These are phyloP conservation scores for Ambrosiella xylebori DNA, from an alignment of 2,329 filamentous ascomycete genomes.

Conservation along the genomic window DNA sequence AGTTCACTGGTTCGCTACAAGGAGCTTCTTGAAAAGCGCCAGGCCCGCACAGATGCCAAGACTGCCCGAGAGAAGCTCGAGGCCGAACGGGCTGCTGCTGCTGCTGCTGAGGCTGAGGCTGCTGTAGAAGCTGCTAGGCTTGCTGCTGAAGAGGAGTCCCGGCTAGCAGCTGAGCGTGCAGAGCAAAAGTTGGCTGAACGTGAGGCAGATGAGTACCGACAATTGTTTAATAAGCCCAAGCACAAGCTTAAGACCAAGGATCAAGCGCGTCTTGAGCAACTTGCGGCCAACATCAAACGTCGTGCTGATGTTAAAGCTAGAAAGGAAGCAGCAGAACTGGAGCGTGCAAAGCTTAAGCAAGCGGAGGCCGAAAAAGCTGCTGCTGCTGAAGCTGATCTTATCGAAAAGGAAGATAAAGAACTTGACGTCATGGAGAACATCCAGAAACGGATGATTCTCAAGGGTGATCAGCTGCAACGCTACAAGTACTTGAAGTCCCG, in stretches of 20 bases:
- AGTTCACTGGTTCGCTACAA: conserved; percentile 1
- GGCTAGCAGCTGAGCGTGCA: conserved; percentile 14
- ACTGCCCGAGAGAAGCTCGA: conserved; percentile 17
- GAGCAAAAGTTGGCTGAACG: neutral
- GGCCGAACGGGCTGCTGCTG: conserved; percentile 3
- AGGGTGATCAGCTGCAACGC: neutral
- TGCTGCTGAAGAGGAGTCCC: conserved; percentile 18
- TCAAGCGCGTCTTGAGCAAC: conserved; percentile 13
- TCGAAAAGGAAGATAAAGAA: conserved; percentile 10
- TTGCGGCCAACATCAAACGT: conserved; percentile 17
- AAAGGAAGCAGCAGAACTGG: conserved; percentile 16
- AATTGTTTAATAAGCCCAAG: conserved; percentile 5
- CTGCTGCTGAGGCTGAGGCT: conserved; percentile 17
- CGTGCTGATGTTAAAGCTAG: conserved; percentile 3
- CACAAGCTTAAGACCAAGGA: conserved; percentile 4
- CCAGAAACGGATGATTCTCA: neutral
- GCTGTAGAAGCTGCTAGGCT: conserved; percentile 20
- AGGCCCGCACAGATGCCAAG: conserved; percentile 13
- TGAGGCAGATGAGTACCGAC: conserved; percentile 4
- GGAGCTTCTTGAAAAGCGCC: conserved; percentile 3
- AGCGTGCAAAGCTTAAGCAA: conserved; percentile 1
- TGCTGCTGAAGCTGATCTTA: conserved; percentile 3
- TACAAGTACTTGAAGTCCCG: conserved; percentile 8
- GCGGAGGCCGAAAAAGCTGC: neutral
- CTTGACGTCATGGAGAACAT: conserved; percentile 3